Evolutionary conservation across 2,329 filamentous ascomycete genomes (phyloP).

Genomic region (Golovinomyces cichoracearum): DNA sequence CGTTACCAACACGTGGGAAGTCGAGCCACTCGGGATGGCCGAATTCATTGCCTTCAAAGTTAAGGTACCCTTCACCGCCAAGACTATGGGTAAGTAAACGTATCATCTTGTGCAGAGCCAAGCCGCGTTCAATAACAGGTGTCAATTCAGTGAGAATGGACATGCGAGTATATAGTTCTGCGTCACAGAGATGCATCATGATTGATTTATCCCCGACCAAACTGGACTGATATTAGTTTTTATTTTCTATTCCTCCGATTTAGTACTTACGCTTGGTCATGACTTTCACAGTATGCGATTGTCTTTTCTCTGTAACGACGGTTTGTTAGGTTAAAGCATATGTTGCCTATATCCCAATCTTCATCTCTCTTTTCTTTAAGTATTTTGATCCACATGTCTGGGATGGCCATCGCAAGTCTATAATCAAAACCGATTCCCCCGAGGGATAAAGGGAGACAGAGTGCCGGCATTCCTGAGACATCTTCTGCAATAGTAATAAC

Average conservation of each 20-base stretch:
- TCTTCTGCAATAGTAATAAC: constrained; percentile 87
- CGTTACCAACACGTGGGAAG: constrained; percentile 79
- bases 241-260: not conserved
- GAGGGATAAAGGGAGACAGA: constrained; percentile 61
- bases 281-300: constrained; percentile 89
- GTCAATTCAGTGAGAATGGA: constrained; percentile 64
- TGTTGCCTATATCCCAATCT: constrained; percentile 66
- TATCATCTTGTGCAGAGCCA: constrained; percentile 93
- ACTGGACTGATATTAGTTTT: constrained; percentile 22
- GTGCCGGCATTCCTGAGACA: constrained; percentile 93
- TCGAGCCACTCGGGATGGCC: constrained; percentile 98
- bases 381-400: constrained; percentile 98
- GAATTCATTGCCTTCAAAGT: constrained; percentile 98
- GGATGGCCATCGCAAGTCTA: constrained; percentile 86
- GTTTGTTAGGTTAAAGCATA: constrained; percentile 75
- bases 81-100: constrained; percentile 73
- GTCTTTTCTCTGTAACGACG: constrained; percentile 90
- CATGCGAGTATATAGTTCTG: constrained; percentile 96
- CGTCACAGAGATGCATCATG: constrained; percentile 96
- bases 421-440: constrained; percentile 95
- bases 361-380: constrained; percentile 73
- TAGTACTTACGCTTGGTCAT: constrained; percentile 68
- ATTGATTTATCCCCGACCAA: constrained; percentile 90
- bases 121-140: constrained; percentile 64
- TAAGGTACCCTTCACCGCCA: constrained; percentile 88